phyloP scores from a whole-genome alignment of 495 filamentous ascomycete genomes.

The Penicillium steckii region DNA sequence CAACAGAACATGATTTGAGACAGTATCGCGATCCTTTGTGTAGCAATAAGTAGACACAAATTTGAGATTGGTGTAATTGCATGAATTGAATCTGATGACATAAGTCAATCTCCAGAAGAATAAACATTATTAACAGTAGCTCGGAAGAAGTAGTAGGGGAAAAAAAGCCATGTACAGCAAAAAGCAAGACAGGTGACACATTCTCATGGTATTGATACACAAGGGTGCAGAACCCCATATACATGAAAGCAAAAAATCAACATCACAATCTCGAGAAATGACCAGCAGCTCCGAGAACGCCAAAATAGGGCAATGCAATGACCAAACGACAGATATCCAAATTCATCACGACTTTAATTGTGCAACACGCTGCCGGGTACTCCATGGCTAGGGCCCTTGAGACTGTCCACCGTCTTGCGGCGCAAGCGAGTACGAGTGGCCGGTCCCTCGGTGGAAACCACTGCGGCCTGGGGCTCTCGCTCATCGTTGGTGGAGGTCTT shows the following conservation, averaged over 20 bases:
- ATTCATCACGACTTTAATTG: slow-evolving; percentile 20
- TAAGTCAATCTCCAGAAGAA: slow-evolving; percentile 8
- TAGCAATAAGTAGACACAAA: background rate
- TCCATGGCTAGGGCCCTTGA: slow-evolving; percentile 41
- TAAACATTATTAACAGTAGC: slow-evolving; percentile 33
- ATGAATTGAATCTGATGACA: background rate
- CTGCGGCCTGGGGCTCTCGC: slow-evolving; percentile 19
- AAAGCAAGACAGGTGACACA: slow-evolving; percentile 13
- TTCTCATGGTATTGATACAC: slow-evolving; percentile 31
- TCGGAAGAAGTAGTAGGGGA: slow-evolving; percentile 18
- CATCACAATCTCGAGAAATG: slow-evolving; percentile 26
- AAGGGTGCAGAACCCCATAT: slow-evolving; percentile 18
- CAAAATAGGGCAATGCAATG: slow-evolving; percentile 15
- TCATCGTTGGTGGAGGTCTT: slow-evolving; percentile 8
- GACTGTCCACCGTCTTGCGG: slow-evolving; percentile 41
- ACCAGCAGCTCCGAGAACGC: slow-evolving; percentile 34
- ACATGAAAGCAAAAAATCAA: slow-evolving; percentile 20
- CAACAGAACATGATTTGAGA: slow-evolving; percentile 15
- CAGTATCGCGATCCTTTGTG: too few species aligned
- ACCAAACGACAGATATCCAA: slow-evolving; percentile 13
- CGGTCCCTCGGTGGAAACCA: slow-evolving; percentile 32
- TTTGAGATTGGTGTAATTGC: too few species aligned
- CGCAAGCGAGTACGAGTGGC: slow-evolving; percentile 36
- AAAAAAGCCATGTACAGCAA: slow-evolving; percentile 26
- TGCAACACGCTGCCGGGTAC: slow-evolving; percentile 44